A percentile compares a stretch with the other conserved stretches of the same genome.
Evolutionary conservation across 2,329 filamentous ascomycete species (phyloP).

Genomic region (Neonectria faginata): DNA sequence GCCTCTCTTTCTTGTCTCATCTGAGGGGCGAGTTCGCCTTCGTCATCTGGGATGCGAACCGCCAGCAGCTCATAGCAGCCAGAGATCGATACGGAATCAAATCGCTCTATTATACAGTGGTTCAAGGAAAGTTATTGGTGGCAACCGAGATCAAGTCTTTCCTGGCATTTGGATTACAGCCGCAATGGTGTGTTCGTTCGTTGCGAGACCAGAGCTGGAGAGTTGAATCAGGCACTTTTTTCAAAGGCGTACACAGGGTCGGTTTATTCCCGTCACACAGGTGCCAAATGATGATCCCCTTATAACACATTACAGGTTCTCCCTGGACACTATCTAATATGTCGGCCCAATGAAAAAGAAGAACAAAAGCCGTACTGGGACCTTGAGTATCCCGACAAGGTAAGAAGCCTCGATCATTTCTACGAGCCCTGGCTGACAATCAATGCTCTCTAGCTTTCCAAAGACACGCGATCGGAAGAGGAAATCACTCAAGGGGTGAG

Average conservation of each 20-base stretch:
- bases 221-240: conserved; percentile 60
- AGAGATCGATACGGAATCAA: conserved; percentile 22
- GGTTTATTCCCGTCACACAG: conserved; percentile 2
- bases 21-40: conserved; percentile 23
- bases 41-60: not conserved
- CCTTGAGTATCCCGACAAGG: conserved; percentile 64
- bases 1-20: conserved; percentile 18
- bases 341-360: conserved; percentile 4
- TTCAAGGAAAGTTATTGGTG: conserved; percentile 48
- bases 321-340: conserved; percentile 15
- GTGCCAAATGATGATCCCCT: not conserved
- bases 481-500: conserved; percentile 63
- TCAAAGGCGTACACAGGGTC: conserved; percentile 49
- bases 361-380: conserved; percentile 61
- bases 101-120: conserved; percentile 15
- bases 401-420: conserved; percentile 33
- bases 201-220: conserved; percentile 58
- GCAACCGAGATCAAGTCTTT: conserved; percentile 68
- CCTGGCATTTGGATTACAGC: conserved; percentile 59
- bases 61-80: conserved; percentile 8
- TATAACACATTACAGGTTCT: conserved; percentile 8
- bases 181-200: conserved; percentile 64
- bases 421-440: conserved; percentile 35
- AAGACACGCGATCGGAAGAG: conserved; percentile 58
- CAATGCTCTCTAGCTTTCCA: not conserved